Evolutionary conservation across 2,329 filamentous ascomycete genomes (phyloP).

Genomic region (Tolypocladium ovalisporum): DNA sequence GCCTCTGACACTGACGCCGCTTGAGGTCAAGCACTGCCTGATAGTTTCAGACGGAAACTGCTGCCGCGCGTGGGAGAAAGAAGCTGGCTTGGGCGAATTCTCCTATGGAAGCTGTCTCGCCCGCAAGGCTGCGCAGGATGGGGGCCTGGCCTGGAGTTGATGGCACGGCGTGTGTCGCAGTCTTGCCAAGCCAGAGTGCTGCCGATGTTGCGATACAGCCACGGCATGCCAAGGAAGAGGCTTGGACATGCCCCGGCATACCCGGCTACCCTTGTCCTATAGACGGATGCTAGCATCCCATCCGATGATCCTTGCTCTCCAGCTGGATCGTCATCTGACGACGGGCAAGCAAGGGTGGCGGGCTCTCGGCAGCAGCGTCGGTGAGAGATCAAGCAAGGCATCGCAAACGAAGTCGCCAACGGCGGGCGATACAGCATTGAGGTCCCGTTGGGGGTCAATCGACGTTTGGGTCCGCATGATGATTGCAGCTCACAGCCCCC

Average conservation of each 20-base stretch:
- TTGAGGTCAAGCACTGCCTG: not conserved
- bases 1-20: not conserved
- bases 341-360: not conserved
- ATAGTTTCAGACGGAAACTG: not conserved
- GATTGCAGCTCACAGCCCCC: not conserved
- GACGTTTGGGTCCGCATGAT: not conserved
- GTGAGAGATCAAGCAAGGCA: not conserved
- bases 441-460: not conserved
- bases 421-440: not conserved
- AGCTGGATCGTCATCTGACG: not conserved
- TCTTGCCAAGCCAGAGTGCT: not conserved
- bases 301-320: not conserved
- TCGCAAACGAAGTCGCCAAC: not conserved
- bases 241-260: not conserved
- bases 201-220: not conserved
- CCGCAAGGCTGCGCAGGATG: not conserved
- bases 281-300: not conserved
- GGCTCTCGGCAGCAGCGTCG: not conserved
- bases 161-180: not conserved
- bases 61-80: not conserved
- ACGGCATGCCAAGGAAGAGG: not conserved
- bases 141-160: not conserved
- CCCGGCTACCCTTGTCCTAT: not conserved
- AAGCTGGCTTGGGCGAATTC: not conserved
- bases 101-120: not conserved